Evolutionary conservation across 2,329 filamentous ascomycete species (phyloP).

Genomic region (Reticulascus tulasneorum): DNA sequence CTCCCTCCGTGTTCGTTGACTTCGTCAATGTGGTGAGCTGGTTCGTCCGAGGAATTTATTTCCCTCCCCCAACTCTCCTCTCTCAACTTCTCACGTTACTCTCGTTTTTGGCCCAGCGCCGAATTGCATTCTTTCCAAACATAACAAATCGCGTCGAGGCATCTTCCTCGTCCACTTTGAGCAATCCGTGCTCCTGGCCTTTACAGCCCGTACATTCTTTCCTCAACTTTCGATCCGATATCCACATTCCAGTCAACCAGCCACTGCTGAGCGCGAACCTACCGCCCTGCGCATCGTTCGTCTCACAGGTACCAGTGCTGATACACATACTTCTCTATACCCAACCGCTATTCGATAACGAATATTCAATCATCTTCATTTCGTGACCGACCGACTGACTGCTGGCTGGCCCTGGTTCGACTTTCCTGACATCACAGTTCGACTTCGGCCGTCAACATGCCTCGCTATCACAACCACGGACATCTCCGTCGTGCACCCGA

Average conservation of each 20-base stretch:
- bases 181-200: conserved; percentile 6
- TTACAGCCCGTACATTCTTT: conserved; percentile 12
- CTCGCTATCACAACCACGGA: conserved; percentile 11
- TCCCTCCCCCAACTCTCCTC: conserved; percentile 4
- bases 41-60: conserved; percentile 7
- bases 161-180: conserved; percentile 1
- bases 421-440: not conserved
- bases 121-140: conserved; percentile 12
- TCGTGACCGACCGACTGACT: conserved; percentile 2
- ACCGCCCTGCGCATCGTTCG: not conserved
- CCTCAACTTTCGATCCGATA: too few species aligned
- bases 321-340: conserved; percentile 11
- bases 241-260: conserved; percentile 7
- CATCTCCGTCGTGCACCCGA: conserved; percentile 10
- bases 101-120: conserved; percentile 13
- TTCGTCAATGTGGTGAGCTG: conserved; percentile 12
- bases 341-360: conserved; percentile 3
- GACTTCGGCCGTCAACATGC: conserved; percentile 4
- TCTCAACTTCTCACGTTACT: conserved; percentile 12
- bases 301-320: conserved; percentile 7
- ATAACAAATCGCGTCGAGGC: not conserved
- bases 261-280: not conserved
- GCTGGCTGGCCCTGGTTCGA: conserved; percentile 4
- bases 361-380: not conserved
- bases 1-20: not conserved